A percentile compares a stretch with the other conserved stretches of the same genome.
Conservation (phyloP, 495 filamentous ascomycete species). For the Aspergillus indologenus region DNA sequence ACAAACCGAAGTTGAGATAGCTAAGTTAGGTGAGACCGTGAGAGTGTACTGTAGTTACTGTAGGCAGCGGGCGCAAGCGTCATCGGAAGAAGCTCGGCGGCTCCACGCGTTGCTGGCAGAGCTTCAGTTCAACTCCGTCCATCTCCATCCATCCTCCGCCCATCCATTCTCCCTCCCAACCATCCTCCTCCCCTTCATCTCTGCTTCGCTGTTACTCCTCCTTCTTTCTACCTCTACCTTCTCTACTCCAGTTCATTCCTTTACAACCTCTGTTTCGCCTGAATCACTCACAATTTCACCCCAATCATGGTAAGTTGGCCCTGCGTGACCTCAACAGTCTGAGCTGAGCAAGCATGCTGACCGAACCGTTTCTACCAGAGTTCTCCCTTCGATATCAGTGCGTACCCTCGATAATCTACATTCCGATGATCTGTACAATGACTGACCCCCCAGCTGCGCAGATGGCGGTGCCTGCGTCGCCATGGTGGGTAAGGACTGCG, state of each 20-base stretch:
- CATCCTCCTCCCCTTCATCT: conserved; percentile 12
- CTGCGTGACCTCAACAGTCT: conserved; percentile 10
- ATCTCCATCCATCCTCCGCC: conserved; percentile 25
- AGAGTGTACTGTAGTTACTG: not conserved
- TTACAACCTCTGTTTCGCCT: not conserved
- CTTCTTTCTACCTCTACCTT: not conserved
- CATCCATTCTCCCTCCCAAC: conserved; percentile 20
- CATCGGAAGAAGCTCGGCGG: conserved; percentile 39
- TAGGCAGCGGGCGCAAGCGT: conserved; percentile 47
- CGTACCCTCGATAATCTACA: conserved; percentile 23
- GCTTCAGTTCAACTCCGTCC: conserved; percentile 28
- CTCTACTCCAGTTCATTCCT: not conserved
- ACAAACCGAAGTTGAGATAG: conserved; percentile 8
- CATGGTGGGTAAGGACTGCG: conserved; percentile 99
- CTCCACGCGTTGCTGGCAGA: conserved; percentile 21
- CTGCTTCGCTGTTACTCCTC: not conserved
- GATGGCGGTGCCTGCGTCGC: conserved; percentile 95
- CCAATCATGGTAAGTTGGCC: conserved; percentile 24
- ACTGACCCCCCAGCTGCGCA: conserved; percentile 41
- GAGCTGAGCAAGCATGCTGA: conserved; percentile 28
- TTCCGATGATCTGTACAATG: not conserved
- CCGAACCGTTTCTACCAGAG: conserved; percentile 46
- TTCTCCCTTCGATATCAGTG: conserved; percentile 90
- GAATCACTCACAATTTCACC: conserved; percentile 7
- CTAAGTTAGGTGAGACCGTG: not conserved